Conservation (phyloP, 371 early-diverging fungal genomes). For the Mucor lusitanicus region DNA sequence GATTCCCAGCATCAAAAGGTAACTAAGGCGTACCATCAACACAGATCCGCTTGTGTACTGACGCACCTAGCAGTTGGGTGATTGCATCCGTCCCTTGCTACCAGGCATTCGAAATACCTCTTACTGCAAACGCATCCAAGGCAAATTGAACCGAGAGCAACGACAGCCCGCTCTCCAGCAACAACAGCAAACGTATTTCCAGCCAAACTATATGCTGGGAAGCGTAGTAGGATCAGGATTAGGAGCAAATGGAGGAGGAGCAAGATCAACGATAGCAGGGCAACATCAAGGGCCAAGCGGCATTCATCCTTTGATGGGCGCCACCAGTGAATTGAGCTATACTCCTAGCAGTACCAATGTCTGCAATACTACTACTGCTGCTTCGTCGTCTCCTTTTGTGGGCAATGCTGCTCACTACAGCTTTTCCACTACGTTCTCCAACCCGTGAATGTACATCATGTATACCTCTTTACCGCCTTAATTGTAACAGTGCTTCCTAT, state of each 20-base stretch:
- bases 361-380: background rate
- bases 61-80: conserved; percentile 54
- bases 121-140: conserved; percentile 86
- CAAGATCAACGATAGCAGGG: background rate
- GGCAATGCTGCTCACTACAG: background rate
- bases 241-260: conserved; percentile 3
- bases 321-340: background rate
- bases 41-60: background rate
- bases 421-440: background rate
- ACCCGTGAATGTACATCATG: conserved; percentile 2
- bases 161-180: background rate
- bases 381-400: conserved; percentile 4
- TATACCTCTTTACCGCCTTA: background rate
- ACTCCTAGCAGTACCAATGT: background rate
- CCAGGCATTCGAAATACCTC: conserved; percentile 83
- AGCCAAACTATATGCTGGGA: background rate
- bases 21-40: background rate
- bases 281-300: background rate
- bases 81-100: conserved; percentile 78
- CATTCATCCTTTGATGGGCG: conserved; percentile 8
- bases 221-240: background rate
- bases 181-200: background rate
- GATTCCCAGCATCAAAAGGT: conserved; percentile 69
- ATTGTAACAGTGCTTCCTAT: background rate
- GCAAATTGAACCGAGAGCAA: conserved; percentile 69